A percentile compares a stretch with the other conserved stretches of the same genome.
These are phyloP conservation scores for Pinus tabuliformis DNA, from an alignment of 75 land plant species.

Conservation along the genomic window DNA sequence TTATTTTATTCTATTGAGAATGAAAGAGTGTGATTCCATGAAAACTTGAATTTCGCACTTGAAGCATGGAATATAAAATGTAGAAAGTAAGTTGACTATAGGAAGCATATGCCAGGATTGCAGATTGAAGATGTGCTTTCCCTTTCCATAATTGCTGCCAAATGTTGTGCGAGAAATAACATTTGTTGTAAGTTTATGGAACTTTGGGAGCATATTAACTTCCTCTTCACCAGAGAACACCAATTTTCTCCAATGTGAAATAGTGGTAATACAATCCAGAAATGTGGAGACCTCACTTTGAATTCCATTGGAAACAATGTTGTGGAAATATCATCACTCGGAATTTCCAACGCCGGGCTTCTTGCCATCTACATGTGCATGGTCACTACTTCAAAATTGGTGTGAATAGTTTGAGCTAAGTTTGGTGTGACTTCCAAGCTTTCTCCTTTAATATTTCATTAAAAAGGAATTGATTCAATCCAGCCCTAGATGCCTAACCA, in stretches of 20 bases:
- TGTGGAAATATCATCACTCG: too few relatives aligned
- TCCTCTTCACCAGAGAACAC: background rate
- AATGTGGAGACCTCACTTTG: conserved; percentile 2
- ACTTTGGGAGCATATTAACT: background rate
- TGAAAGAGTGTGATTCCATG: background rate
- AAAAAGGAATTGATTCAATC: too few relatives aligned
- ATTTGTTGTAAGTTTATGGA: conserved; percentile 5
- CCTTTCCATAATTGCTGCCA: conserved; percentile 29
- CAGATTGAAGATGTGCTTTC: conserved; percentile 14
- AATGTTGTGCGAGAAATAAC: conserved; percentile 22
- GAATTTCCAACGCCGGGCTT: too few relatives aligned
- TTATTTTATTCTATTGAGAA: too few relatives aligned
- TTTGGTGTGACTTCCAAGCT: too few relatives aligned
- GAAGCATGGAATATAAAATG: conserved; percentile 46
- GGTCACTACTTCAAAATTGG: too few relatives aligned
- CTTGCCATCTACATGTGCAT: too few relatives aligned
- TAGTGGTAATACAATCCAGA: conserved; percentile 10
- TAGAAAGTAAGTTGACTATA: conserved; percentile 13
- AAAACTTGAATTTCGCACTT: conserved; percentile 17
- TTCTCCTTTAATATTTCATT: too few relatives aligned
- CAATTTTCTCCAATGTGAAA: conserved; percentile 24
- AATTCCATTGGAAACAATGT: too few relatives aligned
- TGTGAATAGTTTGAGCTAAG: too few relatives aligned
- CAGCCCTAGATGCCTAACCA: too few relatives aligned
- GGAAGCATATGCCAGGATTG: conserved; percentile 9